phyloP scores from a whole-genome alignment of 177 flowering plant species.

The Vitis hybrid region DNA sequence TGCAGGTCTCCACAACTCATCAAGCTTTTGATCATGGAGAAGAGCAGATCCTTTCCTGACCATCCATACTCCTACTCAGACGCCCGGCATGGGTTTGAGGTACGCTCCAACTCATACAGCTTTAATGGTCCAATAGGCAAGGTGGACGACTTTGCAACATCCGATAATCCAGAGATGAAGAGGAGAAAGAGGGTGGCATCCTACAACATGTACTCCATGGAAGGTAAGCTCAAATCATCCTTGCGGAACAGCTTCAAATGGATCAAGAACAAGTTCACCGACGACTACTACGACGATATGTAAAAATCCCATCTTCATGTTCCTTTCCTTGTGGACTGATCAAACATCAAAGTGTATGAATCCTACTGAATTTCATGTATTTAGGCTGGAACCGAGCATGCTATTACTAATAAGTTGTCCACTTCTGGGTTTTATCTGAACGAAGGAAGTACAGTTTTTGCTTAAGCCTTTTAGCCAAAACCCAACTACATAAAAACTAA shows the following conservation, averaged over 20 bases:
- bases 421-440: too few relatives aligned
- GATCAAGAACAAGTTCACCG: constrained; percentile 60
- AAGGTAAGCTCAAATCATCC: constrained; percentile 52
- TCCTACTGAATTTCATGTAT: too few relatives aligned
- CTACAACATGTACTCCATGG: constrained; percentile 51
- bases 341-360: too few relatives aligned
- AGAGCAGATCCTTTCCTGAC: constrained; percentile 33
- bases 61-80: constrained; percentile 24
- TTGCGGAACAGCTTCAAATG: constrained; percentile 57
- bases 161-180: constrained; percentile 47
- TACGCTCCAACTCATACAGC: constrained; percentile 39
- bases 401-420: too few relatives aligned
- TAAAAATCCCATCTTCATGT: too few relatives aligned
- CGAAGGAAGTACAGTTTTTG: too few relatives aligned
- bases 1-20: background rate
- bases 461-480: too few relatives aligned
- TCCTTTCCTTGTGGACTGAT: too few relatives aligned
- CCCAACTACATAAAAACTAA: too few relatives aligned
- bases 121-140: constrained; percentile 36
- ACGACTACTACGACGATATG: constrained; percentile 23
- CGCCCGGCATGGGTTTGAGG: constrained; percentile 25
- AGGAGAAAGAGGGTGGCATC: constrained; percentile 59
- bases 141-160: constrained; percentile 8
- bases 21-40: constrained; percentile 27
- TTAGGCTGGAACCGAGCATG: too few relatives aligned